Conservation (phyloP, 2,329 filamentous ascomycete species). For the Fusarium pseudonygamai region DNA sequence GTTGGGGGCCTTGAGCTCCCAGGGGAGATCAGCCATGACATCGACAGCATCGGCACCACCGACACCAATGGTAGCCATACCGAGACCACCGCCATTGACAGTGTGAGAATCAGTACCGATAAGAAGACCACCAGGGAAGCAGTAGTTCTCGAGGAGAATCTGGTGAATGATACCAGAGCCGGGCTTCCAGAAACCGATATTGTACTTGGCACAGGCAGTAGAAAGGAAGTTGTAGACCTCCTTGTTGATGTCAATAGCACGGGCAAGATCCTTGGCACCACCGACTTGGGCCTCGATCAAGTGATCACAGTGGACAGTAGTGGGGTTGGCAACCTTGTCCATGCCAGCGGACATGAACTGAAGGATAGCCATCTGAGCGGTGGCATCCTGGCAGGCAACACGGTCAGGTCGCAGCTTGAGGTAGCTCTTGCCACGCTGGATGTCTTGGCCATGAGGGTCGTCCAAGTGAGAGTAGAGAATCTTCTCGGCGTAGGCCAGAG, state of each 20-base stretch:
- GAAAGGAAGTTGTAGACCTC: slow-evolving; percentile 99
- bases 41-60: slow-evolving; percentile 98
- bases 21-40: slow-evolving; percentile 96
- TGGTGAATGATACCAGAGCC: slow-evolving; percentile 99
- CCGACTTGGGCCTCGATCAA: slow-evolving; percentile 98
- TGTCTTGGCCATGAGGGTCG: slow-evolving; percentile 94
- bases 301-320: slow-evolving; percentile 98
- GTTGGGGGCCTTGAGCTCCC: slow-evolving; percentile 98
- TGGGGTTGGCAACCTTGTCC: slow-evolving; percentile 92
- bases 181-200: slow-evolving; percentile 99
- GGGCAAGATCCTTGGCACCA: slow-evolving; percentile 90
- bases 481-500: slow-evolving; percentile 96
- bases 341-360: slow-evolving; percentile 99
- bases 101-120: slow-evolving; percentile 99
- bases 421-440: slow-evolving; percentile 95
- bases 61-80: slow-evolving; percentile 94
- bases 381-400: slow-evolving; percentile 99
- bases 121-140: slow-evolving; percentile 96
- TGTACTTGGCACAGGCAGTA: slow-evolving; percentile 96
- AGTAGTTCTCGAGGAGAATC: slow-evolving; percentile 98
- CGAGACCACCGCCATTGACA: slow-evolving; percentile 95
- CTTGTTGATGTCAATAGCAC: slow-evolving; percentile 95
- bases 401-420: slow-evolving; percentile 96
- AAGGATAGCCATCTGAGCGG: slow-evolving; percentile 98
- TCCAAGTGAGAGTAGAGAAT: slow-evolving; percentile 99